Evolutionary conservation across 345 rosid genomes (phyloP), one percentile per base, ranked within the genome.

Genomic region (Bruguiera gymnorhiza): DNA sequence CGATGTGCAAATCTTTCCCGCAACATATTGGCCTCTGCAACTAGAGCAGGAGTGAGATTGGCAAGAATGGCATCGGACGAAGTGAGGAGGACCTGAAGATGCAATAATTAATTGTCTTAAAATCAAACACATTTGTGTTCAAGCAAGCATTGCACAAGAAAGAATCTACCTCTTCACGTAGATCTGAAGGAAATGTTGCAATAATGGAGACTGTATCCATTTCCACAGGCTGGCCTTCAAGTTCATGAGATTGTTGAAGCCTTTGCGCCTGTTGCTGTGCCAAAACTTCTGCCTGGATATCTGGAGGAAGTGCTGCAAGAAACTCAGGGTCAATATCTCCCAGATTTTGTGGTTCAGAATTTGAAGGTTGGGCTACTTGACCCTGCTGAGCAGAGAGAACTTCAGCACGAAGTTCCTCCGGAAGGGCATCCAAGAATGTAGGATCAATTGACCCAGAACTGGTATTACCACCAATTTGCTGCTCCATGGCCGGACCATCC

Each of bases 221-320:
- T 84, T 94, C 98, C 71, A 94, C 98, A 1, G 98, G 98, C 83
- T 94, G 97, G 53, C 98, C 98, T 85, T 94, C 98, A 62, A 91
- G 96, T 78, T 94, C 98, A 75, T 89, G 96, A 73, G 97, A 87
- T 73, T 94, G 97, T 71, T 89, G 90, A 75, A 84, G 73, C 80
- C 96, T 88, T 69, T 94, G 98, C 27, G 95, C 96, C 79, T 88
- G 97, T 71, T 94, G 98, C 81, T 94, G 98, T 30, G 96, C 95
- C 72, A 91, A 74, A 57, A 91, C 97, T 81, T 94, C 98, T 71
- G 94, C 96, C 65, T 95, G 84, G 73, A 94, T 94, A 62, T 94
- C 98, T 27, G 95, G 86, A 59, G 98, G 98, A 79, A 94, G 98
- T 16, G 98, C 98, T 36, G 97, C 98, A 78, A 94, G 95, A 79